Evolutionary conservation across 208 protist genomes (phyloP).

Genomic region (Strigomonas galati): DNA sequence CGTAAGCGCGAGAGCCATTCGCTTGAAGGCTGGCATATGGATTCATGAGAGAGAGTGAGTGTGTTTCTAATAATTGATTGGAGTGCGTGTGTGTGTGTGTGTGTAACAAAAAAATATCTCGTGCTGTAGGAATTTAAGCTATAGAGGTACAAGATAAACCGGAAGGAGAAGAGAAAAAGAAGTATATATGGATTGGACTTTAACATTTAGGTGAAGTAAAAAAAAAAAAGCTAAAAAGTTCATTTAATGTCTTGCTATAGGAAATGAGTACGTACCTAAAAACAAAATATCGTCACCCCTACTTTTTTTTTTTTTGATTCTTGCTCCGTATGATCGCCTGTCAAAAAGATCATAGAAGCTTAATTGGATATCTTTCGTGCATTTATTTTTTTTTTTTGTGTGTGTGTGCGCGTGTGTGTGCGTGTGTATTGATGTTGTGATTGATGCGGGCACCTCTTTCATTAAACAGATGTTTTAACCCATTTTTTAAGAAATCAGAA

Average conservation of each 20-base stretch:
- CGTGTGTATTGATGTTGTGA: no score
- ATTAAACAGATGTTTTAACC: no score
- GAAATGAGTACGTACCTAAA: background rate
- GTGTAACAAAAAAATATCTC: no score
- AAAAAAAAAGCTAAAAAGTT: background rate
- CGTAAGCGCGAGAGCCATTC: slow-evolving; percentile 35
- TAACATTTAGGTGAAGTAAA: background rate
- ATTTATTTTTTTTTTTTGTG: background rate
- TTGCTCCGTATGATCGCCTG: no score
- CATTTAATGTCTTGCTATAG: background rate
- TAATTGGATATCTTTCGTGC: no score
- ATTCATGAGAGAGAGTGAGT: background rate
- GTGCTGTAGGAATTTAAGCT: no score
- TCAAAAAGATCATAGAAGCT: no score
- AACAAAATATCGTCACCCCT: slow-evolving; percentile 4
- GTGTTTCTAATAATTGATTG: slow-evolving; percentile 3
- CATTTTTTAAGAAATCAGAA: background rate
- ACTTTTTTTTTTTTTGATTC: slow-evolving; percentile 13
- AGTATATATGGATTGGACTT: background rate
- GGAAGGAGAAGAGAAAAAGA: background rate
- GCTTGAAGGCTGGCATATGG: background rate
- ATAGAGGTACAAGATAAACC: no score
- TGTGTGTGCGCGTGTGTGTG: background rate
- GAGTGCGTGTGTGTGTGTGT: background rate
- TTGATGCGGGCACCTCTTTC: no score